Conservation (phyloP, 805 yeast genomes). For the Blastobotrys americana region DNA sequence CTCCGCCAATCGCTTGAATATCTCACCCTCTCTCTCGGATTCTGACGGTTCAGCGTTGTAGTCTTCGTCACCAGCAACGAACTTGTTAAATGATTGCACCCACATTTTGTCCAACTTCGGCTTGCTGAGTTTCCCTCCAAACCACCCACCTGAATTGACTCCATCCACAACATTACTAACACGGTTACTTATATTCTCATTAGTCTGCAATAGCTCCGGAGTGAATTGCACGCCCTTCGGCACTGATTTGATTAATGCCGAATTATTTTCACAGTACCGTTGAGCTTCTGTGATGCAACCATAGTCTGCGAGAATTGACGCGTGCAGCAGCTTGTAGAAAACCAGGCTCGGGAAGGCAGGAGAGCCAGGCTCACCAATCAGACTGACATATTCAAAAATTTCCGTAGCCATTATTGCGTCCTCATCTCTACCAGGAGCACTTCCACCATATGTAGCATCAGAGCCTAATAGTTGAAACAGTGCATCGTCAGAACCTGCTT, state of each 20-base stretch:
- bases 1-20: slow-evolving; percentile 26
- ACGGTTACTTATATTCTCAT: slow-evolving; percentile 41
- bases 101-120: slow-evolving; percentile 66
- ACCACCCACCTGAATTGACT: slow-evolving; percentile 52
- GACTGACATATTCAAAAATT: slow-evolving; percentile 52
- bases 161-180: slow-evolving; percentile 21
- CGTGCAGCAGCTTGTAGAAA: slow-evolving; percentile 58
- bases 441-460: slow-evolving; percentile 26
- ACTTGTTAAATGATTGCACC: slow-evolving; percentile 75
- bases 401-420: slow-evolving; percentile 56
- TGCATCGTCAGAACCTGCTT: slow-evolving; percentile 25
- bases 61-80: slow-evolving; percentile 78
- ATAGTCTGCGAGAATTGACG: slow-evolving; percentile 59
- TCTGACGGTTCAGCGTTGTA: slow-evolving; percentile 7
- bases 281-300: slow-evolving; percentile 55
- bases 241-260: slow-evolving; percentile 32
- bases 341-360: slow-evolving; percentile 45
- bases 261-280: slow-evolving; percentile 50
- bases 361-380: slow-evolving; percentile 25
- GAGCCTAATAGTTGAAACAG: slow-evolving; percentile 25
- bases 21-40: slow-evolving; percentile 16
- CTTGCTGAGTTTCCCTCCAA: slow-evolving; percentile 45
- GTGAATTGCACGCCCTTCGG: slow-evolving; percentile 17
- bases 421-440: slow-evolving; percentile 39
- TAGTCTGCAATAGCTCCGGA: slow-evolving; percentile 34